Evolutionary conservation across 2,329 filamentous ascomycete species (phyloP), one percentile per base, ranked within the genome.

Genomic region (Epichloe scottii): DNA sequence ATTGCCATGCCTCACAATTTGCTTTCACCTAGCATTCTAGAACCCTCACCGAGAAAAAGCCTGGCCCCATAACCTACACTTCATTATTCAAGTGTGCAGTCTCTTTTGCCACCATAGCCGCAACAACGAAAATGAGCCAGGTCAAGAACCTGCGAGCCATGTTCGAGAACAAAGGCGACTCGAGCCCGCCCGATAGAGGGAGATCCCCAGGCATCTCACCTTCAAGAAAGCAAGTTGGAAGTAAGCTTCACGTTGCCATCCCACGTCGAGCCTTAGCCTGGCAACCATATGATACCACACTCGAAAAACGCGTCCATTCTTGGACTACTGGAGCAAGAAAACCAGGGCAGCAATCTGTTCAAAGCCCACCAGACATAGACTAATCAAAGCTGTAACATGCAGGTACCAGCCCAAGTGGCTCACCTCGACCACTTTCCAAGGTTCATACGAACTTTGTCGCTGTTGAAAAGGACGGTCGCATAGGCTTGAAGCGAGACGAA

Each of bases 61-160:
- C 23, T 26, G 3, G 33, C 17, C n/a, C 19, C 5, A 15, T 7
- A 38, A 14, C 10, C 15, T 15, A 8, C 3, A 5, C 15, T 37
- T 38, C 33, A 44, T 51, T 14, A 12, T 21, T 42, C 14, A 14
- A 39, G 34, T 33, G 15, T 44, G 21, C 19, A 33, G 14, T 15
- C 4, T 40, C 23, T 23, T 19, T 17, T n/a, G 15, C 15, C 6
- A 35, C 19, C n/a, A n/a, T 33, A 30, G 30, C 30, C 15, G 26
- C 21, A 14, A 47, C 15, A 8, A 23, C 42, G 11, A 50, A 44
- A 17, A 82, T 81, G 78, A 82, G 81, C 63, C 81, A 78, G 62
- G 84, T 87, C 62, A 83, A 76, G 70, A 87, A 86, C 70, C 79
- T 90, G 58, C 77, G 84, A 60, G 86, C 86, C 62, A 88, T 87